Evolutionary conservation across 2,329 filamentous ascomycete species (phyloP).

Genomic region (Cryphonectria nitschkei): DNA sequence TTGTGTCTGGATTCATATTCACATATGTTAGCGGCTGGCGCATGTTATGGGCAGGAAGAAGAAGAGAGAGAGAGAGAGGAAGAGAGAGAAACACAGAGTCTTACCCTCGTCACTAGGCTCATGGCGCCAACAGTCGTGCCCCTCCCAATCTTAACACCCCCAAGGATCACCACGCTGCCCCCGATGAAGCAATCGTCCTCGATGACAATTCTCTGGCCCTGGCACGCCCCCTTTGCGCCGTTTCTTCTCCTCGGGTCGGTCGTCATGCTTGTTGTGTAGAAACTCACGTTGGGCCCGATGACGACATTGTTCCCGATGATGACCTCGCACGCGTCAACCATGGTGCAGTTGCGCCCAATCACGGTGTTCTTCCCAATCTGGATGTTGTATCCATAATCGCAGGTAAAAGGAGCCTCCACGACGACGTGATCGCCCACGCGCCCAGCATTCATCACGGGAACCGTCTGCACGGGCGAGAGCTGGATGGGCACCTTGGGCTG

Average conservation of each 20-base stretch:
- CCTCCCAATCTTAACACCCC: conserved; percentile 78
- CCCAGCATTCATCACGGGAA: conserved; percentile 58
- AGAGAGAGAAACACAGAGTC: conserved; percentile 28
- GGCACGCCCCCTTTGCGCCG: conserved; percentile 72
- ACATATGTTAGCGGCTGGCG: not conserved
- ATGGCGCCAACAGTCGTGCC: conserved; percentile 82
- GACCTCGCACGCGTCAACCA: conserved; percentile 85
- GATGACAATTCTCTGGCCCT: conserved; percentile 74
- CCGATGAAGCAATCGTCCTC: conserved; percentile 86
- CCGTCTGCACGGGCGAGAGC: conserved; percentile 58
- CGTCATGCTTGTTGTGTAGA: conserved; percentile 75
- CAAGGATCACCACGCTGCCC: conserved; percentile 75
- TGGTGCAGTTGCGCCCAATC: conserved; percentile 80
- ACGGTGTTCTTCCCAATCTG: conserved; percentile 82
- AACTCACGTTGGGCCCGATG: conserved; percentile 83
- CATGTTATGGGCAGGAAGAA: not conserved
- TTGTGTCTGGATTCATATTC: conserved; percentile 21
- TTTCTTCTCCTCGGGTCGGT: conserved; percentile 74
- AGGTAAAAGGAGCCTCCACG: conserved; percentile 87
- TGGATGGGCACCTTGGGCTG: conserved; percentile 62
- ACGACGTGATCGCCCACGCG: conserved; percentile 74
- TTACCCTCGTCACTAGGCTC: conserved; percentile 79
- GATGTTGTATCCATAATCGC: conserved; percentile 93
- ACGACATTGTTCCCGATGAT: conserved; percentile 77
- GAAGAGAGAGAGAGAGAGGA: not conserved